phyloP scores from a whole-genome alignment of 345 rosid species.

The Camelina hispida region DNA sequence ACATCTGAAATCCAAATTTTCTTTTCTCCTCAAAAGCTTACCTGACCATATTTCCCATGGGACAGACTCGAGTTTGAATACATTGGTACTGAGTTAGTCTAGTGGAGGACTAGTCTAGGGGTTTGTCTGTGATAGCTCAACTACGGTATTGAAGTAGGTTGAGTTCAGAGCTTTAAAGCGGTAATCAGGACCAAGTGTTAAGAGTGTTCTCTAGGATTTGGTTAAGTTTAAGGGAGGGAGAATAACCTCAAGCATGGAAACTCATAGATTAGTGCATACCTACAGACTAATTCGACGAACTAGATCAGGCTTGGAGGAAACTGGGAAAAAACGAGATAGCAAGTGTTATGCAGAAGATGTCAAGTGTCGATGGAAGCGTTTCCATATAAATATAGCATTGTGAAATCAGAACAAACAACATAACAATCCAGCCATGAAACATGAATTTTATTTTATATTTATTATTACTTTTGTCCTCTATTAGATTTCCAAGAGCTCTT shows the following conservation, averaged over 20 bases:
- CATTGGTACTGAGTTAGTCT: constrained; percentile 8
- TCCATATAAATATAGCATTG: constrained; percentile 19
- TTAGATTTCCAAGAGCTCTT: constrained; percentile 30
- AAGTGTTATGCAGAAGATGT: neutral
- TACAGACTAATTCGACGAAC: neutral
- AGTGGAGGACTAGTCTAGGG: constrained; percentile 8
- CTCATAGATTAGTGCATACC: neutral
- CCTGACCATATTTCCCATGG: neutral
- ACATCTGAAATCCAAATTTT: constrained; percentile 11
- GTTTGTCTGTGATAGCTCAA: constrained; percentile 9
- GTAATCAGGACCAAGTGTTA: neutral
- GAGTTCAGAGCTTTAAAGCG: neutral
- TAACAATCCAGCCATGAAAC: constrained; percentile 14
- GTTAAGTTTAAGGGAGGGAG: neutral
- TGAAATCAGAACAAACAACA: constrained; percentile 20
- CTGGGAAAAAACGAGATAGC: neutral
- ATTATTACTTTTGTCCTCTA: constrained; percentile 10
- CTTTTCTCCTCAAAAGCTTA: constrained; percentile 1
- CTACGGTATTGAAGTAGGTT: neutral
- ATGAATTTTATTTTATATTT: constrained; percentile 32
- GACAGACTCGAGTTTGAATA: neutral
- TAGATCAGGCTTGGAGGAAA: neutral
- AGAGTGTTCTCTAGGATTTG: neutral
- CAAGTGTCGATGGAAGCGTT: constrained; percentile 3
- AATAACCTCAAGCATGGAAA: constrained; percentile 11